These are phyloP conservation scores for Pyrenophora graminea DNA, from an alignment of 2,329 filamentous ascomycete genomes.

Conservation along the genomic window DNA sequence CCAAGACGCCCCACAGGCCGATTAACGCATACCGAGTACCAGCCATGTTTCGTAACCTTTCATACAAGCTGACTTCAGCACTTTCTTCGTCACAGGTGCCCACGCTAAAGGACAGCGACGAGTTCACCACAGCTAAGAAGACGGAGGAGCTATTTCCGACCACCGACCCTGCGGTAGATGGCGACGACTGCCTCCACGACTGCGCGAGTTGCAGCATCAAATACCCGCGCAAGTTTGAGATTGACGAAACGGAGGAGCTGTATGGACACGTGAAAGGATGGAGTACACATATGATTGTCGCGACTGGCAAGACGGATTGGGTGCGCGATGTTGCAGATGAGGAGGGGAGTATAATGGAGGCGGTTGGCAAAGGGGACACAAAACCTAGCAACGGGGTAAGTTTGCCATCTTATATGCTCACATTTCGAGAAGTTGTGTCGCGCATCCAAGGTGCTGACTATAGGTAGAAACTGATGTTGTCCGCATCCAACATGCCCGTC, in stretches of 20 bases:
- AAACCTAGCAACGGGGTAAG: slow-evolving; percentile 71
- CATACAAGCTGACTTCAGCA: slow-evolving; percentile 43
- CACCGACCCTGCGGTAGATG: slow-evolving; percentile 76
- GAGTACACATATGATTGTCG: slow-evolving; percentile 87
- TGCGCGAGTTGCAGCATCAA: slow-evolving; percentile 79
- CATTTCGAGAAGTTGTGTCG: not conserved
- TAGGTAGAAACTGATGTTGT: slow-evolving; percentile 78
- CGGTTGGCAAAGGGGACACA: slow-evolving; percentile 55
- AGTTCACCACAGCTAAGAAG: slow-evolving; percentile 54
- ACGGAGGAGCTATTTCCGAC: slow-evolving; percentile 69
- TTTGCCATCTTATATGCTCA: slow-evolving; percentile 10
- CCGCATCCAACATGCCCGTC: slow-evolving; percentile 86
- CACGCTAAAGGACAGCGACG: slow-evolving; percentile 40
- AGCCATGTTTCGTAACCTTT: slow-evolving; percentile 43
- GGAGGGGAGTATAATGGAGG: slow-evolving; percentile 65
- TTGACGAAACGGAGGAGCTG: slow-evolving; percentile 76
- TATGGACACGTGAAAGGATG: slow-evolving; percentile 87
- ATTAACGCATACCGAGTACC: slow-evolving; percentile 44
- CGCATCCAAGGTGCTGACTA: not conserved
- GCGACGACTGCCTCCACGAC: slow-evolving; percentile 86
- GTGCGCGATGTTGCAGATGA: slow-evolving; percentile 83
- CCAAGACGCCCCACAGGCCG: slow-evolving; percentile 28
- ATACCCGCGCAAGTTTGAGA: slow-evolving; percentile 73
- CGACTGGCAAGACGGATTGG: slow-evolving; percentile 97
- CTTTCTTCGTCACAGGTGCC: slow-evolving; percentile 39